Evolutionary conservation across 441 rosid species (phyloP).

Genomic region (Cnidoscolus chayamansa): DNA sequence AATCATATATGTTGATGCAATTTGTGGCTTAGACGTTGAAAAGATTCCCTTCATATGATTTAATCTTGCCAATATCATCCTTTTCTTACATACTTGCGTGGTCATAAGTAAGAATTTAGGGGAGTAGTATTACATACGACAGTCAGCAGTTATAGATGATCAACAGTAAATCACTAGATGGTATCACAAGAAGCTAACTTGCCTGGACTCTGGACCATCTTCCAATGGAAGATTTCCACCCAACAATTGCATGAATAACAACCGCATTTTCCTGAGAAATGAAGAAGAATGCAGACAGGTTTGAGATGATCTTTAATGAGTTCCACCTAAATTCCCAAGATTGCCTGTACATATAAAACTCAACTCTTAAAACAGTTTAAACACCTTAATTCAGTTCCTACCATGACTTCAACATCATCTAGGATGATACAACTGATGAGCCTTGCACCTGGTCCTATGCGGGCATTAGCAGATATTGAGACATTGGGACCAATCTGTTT

Average conservation of each 20-base stretch:
- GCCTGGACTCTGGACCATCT: conserved; percentile 98
- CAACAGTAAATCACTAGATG: background rate
- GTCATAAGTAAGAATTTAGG: background rate
- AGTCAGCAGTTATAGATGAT: background rate
- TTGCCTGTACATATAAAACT: background rate
- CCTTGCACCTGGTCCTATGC: conserved; percentile 91
- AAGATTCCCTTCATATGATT: background rate
- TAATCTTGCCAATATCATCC: background rate
- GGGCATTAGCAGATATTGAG: conserved; percentile 90
- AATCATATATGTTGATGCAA: too few species aligned
- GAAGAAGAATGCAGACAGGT: conserved; percentile 25
- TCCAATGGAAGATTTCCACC: conserved; percentile 91
- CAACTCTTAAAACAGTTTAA: background rate
- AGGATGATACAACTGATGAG: conserved; percentile 83
- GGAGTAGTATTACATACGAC: background rate
- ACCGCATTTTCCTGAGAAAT: conserved; percentile 77
- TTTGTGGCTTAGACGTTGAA: background rate
- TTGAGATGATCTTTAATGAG: conserved; percentile 2
- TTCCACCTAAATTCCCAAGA: background rate
- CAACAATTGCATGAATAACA: conserved; percentile 71
- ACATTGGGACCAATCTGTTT: conserved; percentile 89
- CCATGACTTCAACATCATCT: conserved; percentile 85
- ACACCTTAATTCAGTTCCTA: conserved; percentile 29
- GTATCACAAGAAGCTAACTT: conserved; percentile 33
- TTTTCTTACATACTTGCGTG: conserved; percentile 1